phyloP scores from a whole-genome alignment of 331 rosid species.

The Pyrus hybrid region DNA sequence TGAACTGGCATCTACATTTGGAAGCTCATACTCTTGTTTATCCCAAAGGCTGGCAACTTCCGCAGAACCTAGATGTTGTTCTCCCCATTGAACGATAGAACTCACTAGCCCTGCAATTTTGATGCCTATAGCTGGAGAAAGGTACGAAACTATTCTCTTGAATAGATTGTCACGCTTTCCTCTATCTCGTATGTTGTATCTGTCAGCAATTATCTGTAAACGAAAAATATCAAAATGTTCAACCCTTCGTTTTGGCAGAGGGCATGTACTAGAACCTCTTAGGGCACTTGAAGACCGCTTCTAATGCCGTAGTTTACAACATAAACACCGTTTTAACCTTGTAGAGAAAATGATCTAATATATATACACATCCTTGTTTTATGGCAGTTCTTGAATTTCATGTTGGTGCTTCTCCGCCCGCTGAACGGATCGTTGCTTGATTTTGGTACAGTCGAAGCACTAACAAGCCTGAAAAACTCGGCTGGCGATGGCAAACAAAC shows the following conservation, averaged over 20 bases:
- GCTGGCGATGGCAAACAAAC: constrained; percentile 22
- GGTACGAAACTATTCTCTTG: constrained; percentile 36
- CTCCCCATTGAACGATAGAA: constrained; percentile 48
- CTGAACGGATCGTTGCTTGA: constrained; percentile 26
- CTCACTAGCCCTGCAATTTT: constrained; percentile 19
- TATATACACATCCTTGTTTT: background rate
- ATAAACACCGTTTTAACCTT: background rate
- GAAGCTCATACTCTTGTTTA: constrained; percentile 38
- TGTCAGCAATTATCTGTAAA: background rate
- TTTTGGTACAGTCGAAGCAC: constrained; percentile 18
- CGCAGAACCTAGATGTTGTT: constrained; percentile 64
- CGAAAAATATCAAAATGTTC: background rate
- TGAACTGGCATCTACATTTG: constrained; percentile 99
- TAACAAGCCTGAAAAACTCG: background rate
- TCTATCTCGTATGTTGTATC: no score
- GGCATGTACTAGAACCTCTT: no score
- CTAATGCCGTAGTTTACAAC: no score
- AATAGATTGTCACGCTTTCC: background rate
- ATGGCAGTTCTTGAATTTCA: constrained; percentile 33
- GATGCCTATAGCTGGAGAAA: constrained; percentile 26
- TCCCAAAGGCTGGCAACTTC: constrained; percentile 85
- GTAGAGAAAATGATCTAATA: background rate
- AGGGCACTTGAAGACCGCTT: no score
- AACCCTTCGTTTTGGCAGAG: background rate
- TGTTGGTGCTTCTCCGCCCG: constrained; percentile 15